Evolutionary conservation across 1,139 yeast genomes (phyloP), one percentile per base, ranked within the genome.

Genomic region (Debaryomycetaceae sp.): DNA sequence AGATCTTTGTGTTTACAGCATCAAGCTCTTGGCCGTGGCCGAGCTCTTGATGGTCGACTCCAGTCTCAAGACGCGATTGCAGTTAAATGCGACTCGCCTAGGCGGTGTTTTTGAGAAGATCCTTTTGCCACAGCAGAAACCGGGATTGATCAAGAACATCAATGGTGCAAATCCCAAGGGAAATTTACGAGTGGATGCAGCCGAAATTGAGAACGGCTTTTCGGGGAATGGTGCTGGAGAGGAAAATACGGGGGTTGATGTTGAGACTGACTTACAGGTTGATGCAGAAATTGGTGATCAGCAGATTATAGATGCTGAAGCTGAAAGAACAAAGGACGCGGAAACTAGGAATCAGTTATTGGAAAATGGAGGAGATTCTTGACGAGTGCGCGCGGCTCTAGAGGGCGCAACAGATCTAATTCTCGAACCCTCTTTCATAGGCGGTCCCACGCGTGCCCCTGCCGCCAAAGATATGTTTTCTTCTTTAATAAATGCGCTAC

Each of bases 21-120:
- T 75, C 16, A 76, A 76, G 41, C 31, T 79, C 26, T 51, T 65
- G 26, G 57, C 66, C 5, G 49, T 77, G 32, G 40, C 55, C 15
- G 64, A 62, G 26, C 38, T 66, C 14, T 62, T 58, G 1, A 43
- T 67, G 33, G 38, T 73, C 6, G 46, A 50, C 13, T 45, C 44
- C 2, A 41, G 36, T 2, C 28, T 66, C 1, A 32, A 45, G 3
- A 34, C 50, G 3, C 58, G 87, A 44, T 37, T 78, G 12, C 40
- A 44, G 10, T 49, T 75, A 34, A 79, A 79, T 45, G 43, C 53
- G 15, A 55, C 49, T 2, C 50, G 42, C n/a, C 47, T 78, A 15
- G 82, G 82, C 2, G 55, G 54, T 0, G 41, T 59, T 2, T 62
- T 44, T 32, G 27, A 24, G 14, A 49, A 46, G 27, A 41, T 62